phyloP scores from a whole-genome alignment of 2,329 filamentous ascomycete genomes.

The Neophaeococcomyces aloes region DNA sequence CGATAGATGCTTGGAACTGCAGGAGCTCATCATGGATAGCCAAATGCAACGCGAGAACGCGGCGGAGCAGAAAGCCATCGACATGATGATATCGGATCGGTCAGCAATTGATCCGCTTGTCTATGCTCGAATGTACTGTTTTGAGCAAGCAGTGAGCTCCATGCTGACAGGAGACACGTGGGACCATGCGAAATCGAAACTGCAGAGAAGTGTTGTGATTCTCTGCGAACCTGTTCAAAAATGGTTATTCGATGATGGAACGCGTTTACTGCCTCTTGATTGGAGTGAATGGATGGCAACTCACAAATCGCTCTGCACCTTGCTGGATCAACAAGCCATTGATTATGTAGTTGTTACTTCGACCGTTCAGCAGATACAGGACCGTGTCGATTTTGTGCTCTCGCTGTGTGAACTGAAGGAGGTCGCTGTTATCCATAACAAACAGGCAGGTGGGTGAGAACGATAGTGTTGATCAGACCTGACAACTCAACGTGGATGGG shows the following conservation, averaged over 20 bases:
- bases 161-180: conserved; percentile 18
- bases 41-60: conserved; percentile 27
- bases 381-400: neutral
- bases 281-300: conserved; percentile 1
- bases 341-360: conserved; percentile 1
- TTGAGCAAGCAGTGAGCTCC: conserved; percentile 18
- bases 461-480: too few relatives aligned
- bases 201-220: neutral
- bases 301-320: conserved; percentile 4
- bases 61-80: conserved; percentile 17
- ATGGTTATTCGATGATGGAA: conserved; percentile 8
- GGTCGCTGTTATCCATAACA: too few relatives aligned
- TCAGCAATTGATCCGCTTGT: conserved; percentile 36
- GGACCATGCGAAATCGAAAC: neutral
- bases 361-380: neutral
- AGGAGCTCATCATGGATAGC: conserved; percentile 30
- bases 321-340: neutral
- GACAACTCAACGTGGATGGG: too few relatives aligned
- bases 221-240: conserved; percentile 6
- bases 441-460: too few relatives aligned
- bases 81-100: conserved; percentile 33
- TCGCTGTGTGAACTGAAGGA: too few relatives aligned
- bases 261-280: conserved; percentile 4
- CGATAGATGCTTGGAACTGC: conserved; percentile 26
- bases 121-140: conserved; percentile 29